phyloP scores from a whole-genome alignment of 768 basidiomycete genomes.

The Leccinellum albellum region DNA sequence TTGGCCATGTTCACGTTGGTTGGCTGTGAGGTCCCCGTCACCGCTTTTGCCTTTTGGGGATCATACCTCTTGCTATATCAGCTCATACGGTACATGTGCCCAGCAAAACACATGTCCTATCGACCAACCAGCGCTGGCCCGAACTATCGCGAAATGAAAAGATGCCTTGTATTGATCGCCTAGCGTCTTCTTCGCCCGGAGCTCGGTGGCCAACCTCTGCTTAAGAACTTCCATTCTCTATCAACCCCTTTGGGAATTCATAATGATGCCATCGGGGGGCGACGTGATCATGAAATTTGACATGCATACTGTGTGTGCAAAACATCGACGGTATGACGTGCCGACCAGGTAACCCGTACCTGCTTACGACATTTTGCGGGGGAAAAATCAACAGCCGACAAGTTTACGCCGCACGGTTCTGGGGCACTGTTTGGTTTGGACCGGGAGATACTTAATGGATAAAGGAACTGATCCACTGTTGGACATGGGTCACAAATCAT shows the following conservation, averaged over 20 bases:
- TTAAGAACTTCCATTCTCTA: constrained; percentile 23
- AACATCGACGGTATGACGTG: neutral
- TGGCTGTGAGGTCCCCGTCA: constrained; percentile 21
- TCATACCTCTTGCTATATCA: constrained; percentile 7
- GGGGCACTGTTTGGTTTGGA: constrained; percentile 7
- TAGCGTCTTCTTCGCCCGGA: constrained; percentile 3
- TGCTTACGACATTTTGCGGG: neutral
- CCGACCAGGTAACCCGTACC: neutral
- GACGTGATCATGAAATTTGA: constrained; percentile 13
- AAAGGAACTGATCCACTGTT: constrained; percentile 8
- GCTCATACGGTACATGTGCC: constrained; percentile 6
- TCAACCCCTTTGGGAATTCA: constrained; percentile 12
- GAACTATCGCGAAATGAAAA: constrained; percentile 16
- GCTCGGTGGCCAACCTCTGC: constrained; percentile 1
- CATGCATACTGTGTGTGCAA: constrained; percentile 3
- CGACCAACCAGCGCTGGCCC: constrained; percentile 2
- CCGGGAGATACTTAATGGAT: constrained; percentile 5
- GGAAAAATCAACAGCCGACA: neutral
- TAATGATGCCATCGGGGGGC: constrained; percentile 18
- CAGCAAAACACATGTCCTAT: constrained; percentile 17
- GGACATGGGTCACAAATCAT: neutral
- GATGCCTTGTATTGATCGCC: constrained; percentile 24
- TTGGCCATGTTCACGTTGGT: constrained; percentile 2
- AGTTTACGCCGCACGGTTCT: constrained; percentile 15
- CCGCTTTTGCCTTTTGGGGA: constrained; percentile 15